Evolutionary conservation across 2,329 filamentous ascomycete species (phyloP).

Genomic region (Colletotrichum sp.): DNA sequence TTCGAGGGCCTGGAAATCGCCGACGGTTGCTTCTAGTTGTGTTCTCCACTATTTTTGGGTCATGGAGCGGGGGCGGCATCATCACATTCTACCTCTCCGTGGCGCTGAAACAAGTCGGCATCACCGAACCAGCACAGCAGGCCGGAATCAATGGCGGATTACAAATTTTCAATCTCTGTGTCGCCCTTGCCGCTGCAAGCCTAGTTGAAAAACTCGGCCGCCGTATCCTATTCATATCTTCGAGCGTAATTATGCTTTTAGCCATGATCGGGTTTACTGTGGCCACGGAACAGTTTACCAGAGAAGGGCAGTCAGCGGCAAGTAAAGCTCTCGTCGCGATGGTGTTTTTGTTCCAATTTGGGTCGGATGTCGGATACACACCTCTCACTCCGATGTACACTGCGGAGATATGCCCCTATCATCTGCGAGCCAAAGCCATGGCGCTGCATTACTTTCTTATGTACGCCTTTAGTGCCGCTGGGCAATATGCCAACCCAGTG

Average conservation of each 20-base stretch:
- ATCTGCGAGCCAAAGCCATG: neutral
- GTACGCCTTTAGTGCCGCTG: neutral
- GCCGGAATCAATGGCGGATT: slow-evolving; percentile 30
- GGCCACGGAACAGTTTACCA: slow-evolving; percentile 33
- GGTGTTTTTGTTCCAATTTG: neutral
- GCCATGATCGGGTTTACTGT: slow-evolving; percentile 38
- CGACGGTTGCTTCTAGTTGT: neutral
- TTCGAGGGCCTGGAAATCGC: neutral
- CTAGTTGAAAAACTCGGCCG: slow-evolving; percentile 31
- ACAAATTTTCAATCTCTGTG: slow-evolving; percentile 29
- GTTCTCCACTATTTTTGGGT: neutral
- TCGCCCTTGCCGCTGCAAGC: slow-evolving; percentile 27
- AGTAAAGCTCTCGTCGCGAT: slow-evolving; percentile 4
- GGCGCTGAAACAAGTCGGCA: slow-evolving; percentile 18
- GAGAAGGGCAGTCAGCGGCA: slow-evolving; percentile 28
- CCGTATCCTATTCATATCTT: slow-evolving; percentile 25
- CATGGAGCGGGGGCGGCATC: slow-evolving; percentile 37
- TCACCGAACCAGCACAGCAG: slow-evolving; percentile 25
- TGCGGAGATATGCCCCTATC: neutral
- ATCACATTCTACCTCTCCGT: slow-evolving; percentile 28
- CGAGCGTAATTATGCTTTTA: slow-evolving; percentile 28
- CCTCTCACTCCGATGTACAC: neutral
- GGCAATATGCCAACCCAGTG: neutral
- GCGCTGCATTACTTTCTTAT: neutral
- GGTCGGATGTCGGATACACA: neutral